Evolutionary conservation across 495 filamentous ascomycete species (phyloP).

Genomic region (Symbiotaphrina buchneri): DNA sequence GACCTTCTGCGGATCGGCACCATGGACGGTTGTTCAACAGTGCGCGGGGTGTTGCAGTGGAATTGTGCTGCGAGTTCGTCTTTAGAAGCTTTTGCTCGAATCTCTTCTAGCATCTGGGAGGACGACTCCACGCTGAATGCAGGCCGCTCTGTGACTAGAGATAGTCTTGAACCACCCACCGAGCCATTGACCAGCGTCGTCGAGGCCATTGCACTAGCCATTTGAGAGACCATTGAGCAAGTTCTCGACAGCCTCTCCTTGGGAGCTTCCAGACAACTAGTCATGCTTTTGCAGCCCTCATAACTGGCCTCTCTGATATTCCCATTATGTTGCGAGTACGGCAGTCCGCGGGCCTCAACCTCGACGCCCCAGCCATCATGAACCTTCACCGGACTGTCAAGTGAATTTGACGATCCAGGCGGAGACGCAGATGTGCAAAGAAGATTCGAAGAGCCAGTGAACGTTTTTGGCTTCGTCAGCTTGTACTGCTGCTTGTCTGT

Average conservation of each 20-base stretch:
- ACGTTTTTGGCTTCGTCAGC: constrained; percentile 5
- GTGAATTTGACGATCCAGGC: too few relatives aligned
- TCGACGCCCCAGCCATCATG: too few relatives aligned
- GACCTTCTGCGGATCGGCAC: constrained; percentile 3
- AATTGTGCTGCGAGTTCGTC: not conserved
- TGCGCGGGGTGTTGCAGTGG: constrained; percentile 1
- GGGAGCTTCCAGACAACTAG: too few relatives aligned
- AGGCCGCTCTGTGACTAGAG: constrained; percentile 1
- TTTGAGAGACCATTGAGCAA: constrained; percentile 1
- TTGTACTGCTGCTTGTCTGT: constrained; percentile 1
- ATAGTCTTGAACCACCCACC: constrained; percentile 3
- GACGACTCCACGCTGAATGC: not conserved
- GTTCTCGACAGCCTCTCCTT: constrained; percentile 4
- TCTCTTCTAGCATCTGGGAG: not conserved
- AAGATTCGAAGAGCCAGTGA: constrained; percentile 1
- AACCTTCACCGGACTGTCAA: too few relatives aligned
- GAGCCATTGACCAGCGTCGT: constrained; percentile 1
- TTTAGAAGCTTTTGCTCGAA: constrained; percentile 1
- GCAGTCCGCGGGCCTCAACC: too few relatives aligned
- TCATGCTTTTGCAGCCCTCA: too few relatives aligned
- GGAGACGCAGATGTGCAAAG: too few relatives aligned
- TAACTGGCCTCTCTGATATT: too few relatives aligned
- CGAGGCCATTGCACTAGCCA: constrained; percentile 2
- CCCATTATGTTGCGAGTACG: too few relatives aligned
- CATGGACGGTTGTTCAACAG: not conserved